Evolutionary conservation across 2,329 filamentous ascomycete species (phyloP).

Genomic region (Ascochyta fabae): DNA sequence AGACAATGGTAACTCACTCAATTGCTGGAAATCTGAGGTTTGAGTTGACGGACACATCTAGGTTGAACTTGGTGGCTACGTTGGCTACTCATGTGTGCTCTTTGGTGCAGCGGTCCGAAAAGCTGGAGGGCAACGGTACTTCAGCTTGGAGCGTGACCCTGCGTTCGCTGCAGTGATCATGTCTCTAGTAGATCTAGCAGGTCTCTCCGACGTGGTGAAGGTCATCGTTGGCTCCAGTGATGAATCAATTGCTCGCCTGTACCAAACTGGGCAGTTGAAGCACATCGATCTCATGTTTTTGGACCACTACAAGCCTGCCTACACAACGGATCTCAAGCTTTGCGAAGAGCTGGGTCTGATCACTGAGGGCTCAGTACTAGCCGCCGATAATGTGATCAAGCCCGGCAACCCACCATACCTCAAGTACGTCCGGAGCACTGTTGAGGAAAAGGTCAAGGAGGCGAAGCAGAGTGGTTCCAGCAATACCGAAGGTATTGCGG

Average conservation of each 20-base stretch:
- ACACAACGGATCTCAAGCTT: slow-evolving; percentile 75
- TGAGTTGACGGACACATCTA: slow-evolving; percentile 28
- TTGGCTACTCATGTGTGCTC: slow-evolving; percentile 80
- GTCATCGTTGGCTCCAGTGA: slow-evolving; percentile 74
- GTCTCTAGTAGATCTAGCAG: slow-evolving; percentile 74
- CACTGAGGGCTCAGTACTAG: slow-evolving; percentile 66
- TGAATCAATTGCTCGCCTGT: slow-evolving; percentile 67
- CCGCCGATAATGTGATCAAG: slow-evolving; percentile 74
- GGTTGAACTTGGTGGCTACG: slow-evolving; percentile 80
- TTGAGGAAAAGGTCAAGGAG: slow-evolving; percentile 65
- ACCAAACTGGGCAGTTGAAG: slow-evolving; percentile 59
- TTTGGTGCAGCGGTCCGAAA: slow-evolving; percentile 71
- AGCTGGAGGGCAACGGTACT: slow-evolving; percentile 70
- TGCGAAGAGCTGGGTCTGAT: slow-evolving; percentile 75
- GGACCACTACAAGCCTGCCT: slow-evolving; percentile 81
- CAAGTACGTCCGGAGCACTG: slow-evolving; percentile 71
- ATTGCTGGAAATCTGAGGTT: too few relatives aligned
- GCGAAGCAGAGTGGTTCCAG: slow-evolving; percentile 39
- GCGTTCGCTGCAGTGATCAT: slow-evolving; percentile 75
- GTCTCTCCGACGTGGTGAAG: slow-evolving; percentile 71
- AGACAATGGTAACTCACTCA: slow-evolving; percentile 62
- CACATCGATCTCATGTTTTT: slow-evolving; percentile 77
- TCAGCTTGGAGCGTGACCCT: slow-evolving; percentile 74
- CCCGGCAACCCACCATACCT: slow-evolving; percentile 75
- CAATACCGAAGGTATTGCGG: slow-evolving; percentile 51